Evolutionary conservation across 2,329 filamentous ascomycete genomes (phyloP).

Genomic region (Metarhizium guizhouense): DNA sequence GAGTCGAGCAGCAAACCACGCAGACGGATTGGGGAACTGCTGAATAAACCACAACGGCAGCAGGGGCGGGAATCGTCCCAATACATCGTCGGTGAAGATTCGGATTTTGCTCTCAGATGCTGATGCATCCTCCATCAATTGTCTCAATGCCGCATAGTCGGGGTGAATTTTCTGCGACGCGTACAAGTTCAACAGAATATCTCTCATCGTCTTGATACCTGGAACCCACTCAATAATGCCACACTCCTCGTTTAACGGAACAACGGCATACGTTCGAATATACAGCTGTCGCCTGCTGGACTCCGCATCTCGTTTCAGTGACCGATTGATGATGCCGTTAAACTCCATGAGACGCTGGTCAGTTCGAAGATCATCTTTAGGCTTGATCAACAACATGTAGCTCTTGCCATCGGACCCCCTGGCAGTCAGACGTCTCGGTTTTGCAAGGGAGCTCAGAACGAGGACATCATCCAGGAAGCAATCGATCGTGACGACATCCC

Average conservation of each 20-base stretch:
- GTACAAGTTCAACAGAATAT: slow-evolving; percentile 77
- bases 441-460: slow-evolving; percentile 83
- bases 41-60: slow-evolving; percentile 94
- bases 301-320: slow-evolving; percentile 84
- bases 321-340: slow-evolving; percentile 94
- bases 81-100: slow-evolving; percentile 60
- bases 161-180: slow-evolving; percentile 60
- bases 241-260: slow-evolving; percentile 93
- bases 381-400: slow-evolving; percentile 92
- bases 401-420: slow-evolving; percentile 79
- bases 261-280: slow-evolving; percentile 95
- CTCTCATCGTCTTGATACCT: slow-evolving; percentile 85
- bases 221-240: slow-evolving; percentile 98
- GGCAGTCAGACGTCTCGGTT: slow-evolving; percentile 81
- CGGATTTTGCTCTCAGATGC: slow-evolving; percentile 49
- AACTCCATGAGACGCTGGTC: slow-evolving; percentile 99
- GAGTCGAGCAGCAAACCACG: slow-evolving; percentile 84
- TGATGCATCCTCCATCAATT: slow-evolving; percentile 55
- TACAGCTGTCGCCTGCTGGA: slow-evolving; percentile 84
- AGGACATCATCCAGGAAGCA: slow-evolving; percentile 80
- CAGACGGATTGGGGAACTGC: slow-evolving; percentile 84
- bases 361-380: slow-evolving; percentile 93
- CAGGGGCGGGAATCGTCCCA: slow-evolving; percentile 66
- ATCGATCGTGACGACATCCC: slow-evolving; percentile 75
- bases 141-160: slow-evolving; percentile 60